A percentile compares a stretch with the other conserved stretches of the same genome.
Evolutionary conservation across 164 flowering plant genomes (phyloP).

Genomic region (Dillenia suffruticosa): DNA sequence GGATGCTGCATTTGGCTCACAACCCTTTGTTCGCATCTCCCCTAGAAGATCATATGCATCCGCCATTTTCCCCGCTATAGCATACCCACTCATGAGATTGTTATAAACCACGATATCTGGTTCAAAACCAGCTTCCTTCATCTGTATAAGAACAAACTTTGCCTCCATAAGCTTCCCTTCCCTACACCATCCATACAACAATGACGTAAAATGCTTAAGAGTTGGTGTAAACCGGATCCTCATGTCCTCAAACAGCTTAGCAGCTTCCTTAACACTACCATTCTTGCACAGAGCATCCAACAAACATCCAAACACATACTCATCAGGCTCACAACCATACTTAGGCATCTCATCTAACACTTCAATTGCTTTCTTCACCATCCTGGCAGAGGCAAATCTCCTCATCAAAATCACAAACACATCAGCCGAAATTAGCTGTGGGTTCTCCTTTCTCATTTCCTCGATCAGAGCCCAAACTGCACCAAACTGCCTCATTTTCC

Average conservation of each 20-base stretch:
- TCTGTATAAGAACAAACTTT: slow-evolving; percentile 48
- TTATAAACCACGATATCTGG: slow-evolving; percentile 87
- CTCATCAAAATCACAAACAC: slow-evolving; percentile 77
- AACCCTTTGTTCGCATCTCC: slow-evolving; percentile 67
- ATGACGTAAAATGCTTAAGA: slow-evolving; percentile 73
- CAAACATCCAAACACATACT: slow-evolving; percentile 77
- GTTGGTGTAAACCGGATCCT: slow-evolving; percentile 50
- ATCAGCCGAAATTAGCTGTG: slow-evolving; percentile 53
- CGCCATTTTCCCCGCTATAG: slow-evolving; percentile 60
- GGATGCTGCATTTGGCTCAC: slow-evolving; percentile 75
- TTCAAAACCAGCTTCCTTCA: slow-evolving; percentile 75
- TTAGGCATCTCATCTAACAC: slow-evolving; percentile 78
- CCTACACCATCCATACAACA: slow-evolving; percentile 46
- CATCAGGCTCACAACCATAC: slow-evolving; percentile 86
- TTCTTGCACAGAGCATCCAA: slow-evolving; percentile 93
- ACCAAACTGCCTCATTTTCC: slow-evolving; percentile 89
- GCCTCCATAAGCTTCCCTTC: slow-evolving; percentile 93
- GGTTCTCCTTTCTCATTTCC: slow-evolving; percentile 72
- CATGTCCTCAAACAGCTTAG: slow-evolving; percentile 83
- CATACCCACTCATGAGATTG: slow-evolving; percentile 75
- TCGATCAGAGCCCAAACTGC: slow-evolving; percentile 90
- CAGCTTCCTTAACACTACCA: slow-evolving; percentile 85
- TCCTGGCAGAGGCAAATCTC: slow-evolving; percentile 74
- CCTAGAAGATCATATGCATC: slow-evolving; percentile 71
- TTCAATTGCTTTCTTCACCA: slow-evolving; percentile 80